Conservation (phyloP, 495 filamentous ascomycete genomes). For the Usnea hakonensis region DNA sequence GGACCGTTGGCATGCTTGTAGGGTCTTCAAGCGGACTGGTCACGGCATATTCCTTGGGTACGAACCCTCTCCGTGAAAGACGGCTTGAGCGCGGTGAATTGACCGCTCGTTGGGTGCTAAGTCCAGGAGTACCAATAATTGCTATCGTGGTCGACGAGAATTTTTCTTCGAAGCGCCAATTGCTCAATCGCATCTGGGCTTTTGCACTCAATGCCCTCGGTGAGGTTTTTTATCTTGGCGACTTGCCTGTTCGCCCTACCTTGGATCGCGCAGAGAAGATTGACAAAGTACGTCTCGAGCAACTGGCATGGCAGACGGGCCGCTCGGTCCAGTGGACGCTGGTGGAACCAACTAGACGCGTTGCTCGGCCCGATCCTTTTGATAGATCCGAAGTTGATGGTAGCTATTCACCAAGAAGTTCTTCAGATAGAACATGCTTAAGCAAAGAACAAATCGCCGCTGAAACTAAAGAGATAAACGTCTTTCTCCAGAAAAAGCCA, state of each 20-base stretch:
- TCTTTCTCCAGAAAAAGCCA: slow-evolving; percentile 64
- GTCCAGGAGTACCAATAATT: slow-evolving; percentile 88
- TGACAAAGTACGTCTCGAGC: slow-evolving; percentile 39
- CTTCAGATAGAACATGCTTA: slow-evolving; percentile 63
- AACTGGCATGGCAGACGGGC: slow-evolving; percentile 70
- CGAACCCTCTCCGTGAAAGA: slow-evolving; percentile 54
- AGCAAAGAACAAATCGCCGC: slow-evolving; percentile 59
- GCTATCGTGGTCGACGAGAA: slow-evolving; percentile 77
- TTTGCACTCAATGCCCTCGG: slow-evolving; percentile 84
- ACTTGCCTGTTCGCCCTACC: slow-evolving; percentile 46
- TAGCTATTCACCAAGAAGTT: slow-evolving; percentile 60
- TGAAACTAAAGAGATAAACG: slow-evolving; percentile 75
- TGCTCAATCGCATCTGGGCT: slow-evolving; percentile 70
- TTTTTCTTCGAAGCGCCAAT: slow-evolving; percentile 59
- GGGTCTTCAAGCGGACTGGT: slow-evolving; percentile 85
- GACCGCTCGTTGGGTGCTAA: slow-evolving; percentile 79
- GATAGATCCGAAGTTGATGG: slow-evolving; percentile 50
- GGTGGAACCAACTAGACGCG: slow-evolving; percentile 65
- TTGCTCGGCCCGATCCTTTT: slow-evolving; percentile 63
- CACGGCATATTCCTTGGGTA: slow-evolving; percentile 70
- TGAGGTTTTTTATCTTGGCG: slow-evolving; percentile 77
- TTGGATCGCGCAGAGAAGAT: slow-evolving; percentile 32
- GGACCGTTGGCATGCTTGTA: slow-evolving; percentile 70
- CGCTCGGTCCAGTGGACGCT: slow-evolving; percentile 72
- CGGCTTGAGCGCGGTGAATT: slow-evolving; percentile 66